Conservation (phyloP, 2,329 filamentous ascomycete species). For the Acrocalymma vagum region DNA sequence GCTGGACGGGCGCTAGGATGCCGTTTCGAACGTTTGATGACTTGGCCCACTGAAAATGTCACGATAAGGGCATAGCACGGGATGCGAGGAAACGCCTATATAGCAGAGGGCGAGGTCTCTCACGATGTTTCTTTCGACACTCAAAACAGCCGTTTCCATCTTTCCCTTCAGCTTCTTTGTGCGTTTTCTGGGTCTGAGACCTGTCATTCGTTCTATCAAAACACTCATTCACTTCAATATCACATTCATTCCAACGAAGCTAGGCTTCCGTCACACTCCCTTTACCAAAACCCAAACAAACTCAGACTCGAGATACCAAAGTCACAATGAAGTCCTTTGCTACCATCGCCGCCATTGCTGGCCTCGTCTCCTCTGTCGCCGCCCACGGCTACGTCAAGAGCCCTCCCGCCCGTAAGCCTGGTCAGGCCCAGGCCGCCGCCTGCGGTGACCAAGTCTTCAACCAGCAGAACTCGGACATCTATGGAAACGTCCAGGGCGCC, state of each 20-base stretch:
- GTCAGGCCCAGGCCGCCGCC: constrained; percentile 59
- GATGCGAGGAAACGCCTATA: constrained; percentile 28
- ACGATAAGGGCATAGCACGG: constrained; percentile 13
- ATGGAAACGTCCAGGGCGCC: constrained; percentile 66
- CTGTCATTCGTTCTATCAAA: constrained; percentile 46
- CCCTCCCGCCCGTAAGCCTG: constrained; percentile 60
- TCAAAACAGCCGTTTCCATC: constrained; percentile 30
- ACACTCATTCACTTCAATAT: constrained; percentile 40
- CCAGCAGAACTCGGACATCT: constrained; percentile 62
- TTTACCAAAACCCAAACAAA: constrained; percentile 27
- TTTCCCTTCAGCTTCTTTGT: constrained; percentile 36
- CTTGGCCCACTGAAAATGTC: constrained; percentile 33
- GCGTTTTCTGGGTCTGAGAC: constrained; percentile 46
- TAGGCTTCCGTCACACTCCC: constrained; percentile 38
- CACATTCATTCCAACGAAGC: constrained; percentile 38
- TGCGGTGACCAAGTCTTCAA: constrained; percentile 65
- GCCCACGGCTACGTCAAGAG: constrained; percentile 63
- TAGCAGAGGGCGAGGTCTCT: no score
- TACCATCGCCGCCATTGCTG: constrained; percentile 51
- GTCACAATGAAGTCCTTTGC: constrained; percentile 54
- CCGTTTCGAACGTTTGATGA: constrained; percentile 49
- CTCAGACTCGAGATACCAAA: constrained; percentile 20
- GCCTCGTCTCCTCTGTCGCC: constrained; percentile 56
- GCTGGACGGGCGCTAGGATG: constrained; percentile 21
- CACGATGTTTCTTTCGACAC: constrained; percentile 7